phyloP scores from a whole-genome alignment of 2,329 filamentous ascomycete species.

The Cercospora sp. region DNA sequence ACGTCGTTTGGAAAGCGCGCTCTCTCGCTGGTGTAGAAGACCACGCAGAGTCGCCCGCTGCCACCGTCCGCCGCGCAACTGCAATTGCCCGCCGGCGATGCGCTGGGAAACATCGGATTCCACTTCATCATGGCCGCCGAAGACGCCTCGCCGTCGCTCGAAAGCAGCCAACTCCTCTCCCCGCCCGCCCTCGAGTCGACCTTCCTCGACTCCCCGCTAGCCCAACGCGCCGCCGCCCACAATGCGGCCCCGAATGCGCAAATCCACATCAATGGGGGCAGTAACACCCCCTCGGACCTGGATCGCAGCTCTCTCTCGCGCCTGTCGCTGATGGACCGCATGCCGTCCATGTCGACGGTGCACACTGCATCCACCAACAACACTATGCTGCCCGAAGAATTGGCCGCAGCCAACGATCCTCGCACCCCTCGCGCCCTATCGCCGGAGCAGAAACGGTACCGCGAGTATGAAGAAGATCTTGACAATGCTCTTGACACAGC shows the following conservation, averaged over 20 bases:
- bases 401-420: conserved; percentile 6
- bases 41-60: conserved; percentile 1
- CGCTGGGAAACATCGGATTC: neutral
- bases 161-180: conserved; percentile 4
- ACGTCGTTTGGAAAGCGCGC: neutral
- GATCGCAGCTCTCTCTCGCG: conserved; percentile 6
- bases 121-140: conserved; percentile 1
- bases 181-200: conserved; percentile 8
- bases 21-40: neutral
- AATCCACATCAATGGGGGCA: neutral
- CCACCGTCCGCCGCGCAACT: neutral
- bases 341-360: conserved; percentile 15
- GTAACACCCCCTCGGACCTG: neutral
- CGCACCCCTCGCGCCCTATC: conserved; percentile 16
- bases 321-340: conserved; percentile 6
- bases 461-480: conserved; percentile 15
- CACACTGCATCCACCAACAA: conserved; percentile 9
- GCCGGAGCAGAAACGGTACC: conserved; percentile 16
- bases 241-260: neutral
- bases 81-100: neutral
- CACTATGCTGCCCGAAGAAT: conserved; percentile 10
- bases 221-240: neutral
- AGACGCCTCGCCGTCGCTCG: conserved; percentile 9
- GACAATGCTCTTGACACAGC: conserved; percentile 18
- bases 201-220: conserved; percentile 4